Percentiles rank a stretch among this genome's conserved stretches.
Conservation (phyloP, 192 early-diverging fungal genomes). For the Umbelopsis sp. region DNA sequence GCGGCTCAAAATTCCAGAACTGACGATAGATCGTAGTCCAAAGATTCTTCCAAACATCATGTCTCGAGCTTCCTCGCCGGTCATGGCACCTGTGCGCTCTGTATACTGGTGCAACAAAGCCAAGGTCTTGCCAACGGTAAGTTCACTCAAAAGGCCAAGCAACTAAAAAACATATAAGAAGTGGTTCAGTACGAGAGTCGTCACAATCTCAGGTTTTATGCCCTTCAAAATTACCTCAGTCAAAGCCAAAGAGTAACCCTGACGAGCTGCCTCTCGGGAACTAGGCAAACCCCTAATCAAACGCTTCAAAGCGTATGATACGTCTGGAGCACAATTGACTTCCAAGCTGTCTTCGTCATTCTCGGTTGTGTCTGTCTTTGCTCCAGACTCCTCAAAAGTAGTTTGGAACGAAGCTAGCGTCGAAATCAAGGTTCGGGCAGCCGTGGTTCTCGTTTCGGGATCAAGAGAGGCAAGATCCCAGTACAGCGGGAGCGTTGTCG, state of each 20-base stretch:
- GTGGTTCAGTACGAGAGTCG: background rate
- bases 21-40: constrained; percentile 80
- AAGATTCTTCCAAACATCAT: constrained; percentile 92
- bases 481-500: constrained; percentile 44
- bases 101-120: constrained; percentile 72
- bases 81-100: constrained; percentile 65
- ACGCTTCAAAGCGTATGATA: constrained; percentile 85
- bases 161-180: constrained; percentile 25
- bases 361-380: constrained; percentile 16
- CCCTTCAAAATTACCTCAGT: constrained; percentile 60
- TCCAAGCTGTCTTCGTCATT: constrained; percentile 67
- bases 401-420: constrained; percentile 36
- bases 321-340: constrained; percentile 71
- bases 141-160: constrained; percentile 43
- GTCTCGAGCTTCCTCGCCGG: constrained; percentile 87
- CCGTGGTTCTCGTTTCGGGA: constrained; percentile 30
- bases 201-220: background rate
- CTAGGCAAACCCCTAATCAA: constrained; percentile 88
- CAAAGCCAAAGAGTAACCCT: constrained; percentile 94
- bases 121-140: constrained; percentile 62
- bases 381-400: constrained; percentile 25
- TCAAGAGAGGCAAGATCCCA: constrained; percentile 48
- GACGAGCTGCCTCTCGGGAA: constrained; percentile 85
- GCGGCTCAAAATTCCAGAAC: constrained; percentile 75
- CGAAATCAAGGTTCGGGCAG: constrained; percentile 33